Evolutionary conservation across 306 rosid species (phyloP), one percentile per base, ranked within the genome.

Genomic region (Prinsepia uniflora): DNA sequence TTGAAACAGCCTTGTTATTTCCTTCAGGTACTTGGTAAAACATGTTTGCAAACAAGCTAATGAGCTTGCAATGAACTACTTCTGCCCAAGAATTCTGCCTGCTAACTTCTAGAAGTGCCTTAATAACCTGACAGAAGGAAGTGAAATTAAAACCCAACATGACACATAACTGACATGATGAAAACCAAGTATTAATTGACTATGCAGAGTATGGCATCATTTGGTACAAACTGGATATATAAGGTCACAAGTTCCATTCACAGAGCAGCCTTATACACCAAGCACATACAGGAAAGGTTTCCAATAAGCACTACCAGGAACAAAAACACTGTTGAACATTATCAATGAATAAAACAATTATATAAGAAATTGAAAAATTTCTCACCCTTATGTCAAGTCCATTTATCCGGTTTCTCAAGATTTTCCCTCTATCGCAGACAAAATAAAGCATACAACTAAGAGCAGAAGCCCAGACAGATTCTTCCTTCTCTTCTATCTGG

Each of bases 331-430:
- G 58, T 30, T 12, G n/a, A 47, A 59, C n/a, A 39, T 68, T 50
- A 6, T 14, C 36, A 55, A 61, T 12, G 8, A 8, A 41, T 55
- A 30, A 55, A 57, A 30, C 55, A 44, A 5, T n/a, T n/a, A 54
- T 40, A 41, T 14, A 22, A 6, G 34, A 52, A 18, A 24, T n/a
- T 56, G 3, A 71, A 70, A 64, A 41, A 30, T 68, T 52, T 65
- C 96, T 91, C 78, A 95, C 99, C 92, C 99, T 89, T 86, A 91
- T 87, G 81, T 95, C 99, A 71, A 95, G 97, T 73, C 96, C 99
- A 72, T 76, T 83, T 70, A 95, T 78, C 68, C 91, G 86, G 58
- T 75, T 87, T 89, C 97, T 89, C 89, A 85, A 74, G 76, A 91
- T 90, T 82, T 81, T 87, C 52, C 97, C 99, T 82, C 96, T 85